These are phyloP conservation scores for Tremella yokohamensis DNA, from an alignment of 768 basidiomycete species.

Conservation along the genomic window DNA sequence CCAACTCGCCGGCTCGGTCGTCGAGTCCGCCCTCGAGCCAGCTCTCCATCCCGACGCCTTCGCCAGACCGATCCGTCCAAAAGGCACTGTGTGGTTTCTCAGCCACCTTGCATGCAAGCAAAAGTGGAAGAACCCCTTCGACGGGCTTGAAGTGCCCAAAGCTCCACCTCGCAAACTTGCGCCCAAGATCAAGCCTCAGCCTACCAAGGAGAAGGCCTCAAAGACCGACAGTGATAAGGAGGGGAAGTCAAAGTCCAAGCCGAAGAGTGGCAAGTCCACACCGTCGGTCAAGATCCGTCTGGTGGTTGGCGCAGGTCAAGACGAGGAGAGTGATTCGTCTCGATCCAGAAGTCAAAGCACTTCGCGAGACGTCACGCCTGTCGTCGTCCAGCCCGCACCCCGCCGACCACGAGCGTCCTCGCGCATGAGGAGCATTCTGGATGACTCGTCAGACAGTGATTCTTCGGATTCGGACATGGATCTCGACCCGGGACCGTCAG, in stretches of 20 bases:
- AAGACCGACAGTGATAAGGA: conserved; percentile 16
- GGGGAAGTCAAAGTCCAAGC: conserved; percentile 10
- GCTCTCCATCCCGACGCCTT: conserved; percentile 43
- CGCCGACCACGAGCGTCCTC: not conserved
- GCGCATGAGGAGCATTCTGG: conserved; percentile 13
- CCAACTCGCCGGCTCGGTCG: conserved; percentile 39
- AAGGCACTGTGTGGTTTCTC: conserved; percentile 39
- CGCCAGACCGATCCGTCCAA: conserved; percentile 25
- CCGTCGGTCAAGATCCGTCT: conserved; percentile 29
- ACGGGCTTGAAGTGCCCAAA: conserved; percentile 37
- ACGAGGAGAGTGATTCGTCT: conserved; percentile 11
- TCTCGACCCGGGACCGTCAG: conserved; percentile 19
- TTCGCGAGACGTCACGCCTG: conserved; percentile 1
- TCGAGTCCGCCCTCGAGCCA: conserved; percentile 32
- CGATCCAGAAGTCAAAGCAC: not conserved
- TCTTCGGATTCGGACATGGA: conserved; percentile 39
- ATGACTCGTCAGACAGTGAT: conserved; percentile 34
- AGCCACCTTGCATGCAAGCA: conserved; percentile 19
- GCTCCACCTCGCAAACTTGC: conserved; percentile 28
- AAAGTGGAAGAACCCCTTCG: conserved; percentile 42
- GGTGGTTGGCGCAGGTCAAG: conserved; percentile 10
- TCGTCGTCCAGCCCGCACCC: not conserved
- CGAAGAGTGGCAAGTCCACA: conserved; percentile 1
- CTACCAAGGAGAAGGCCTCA: conserved; percentile 17
- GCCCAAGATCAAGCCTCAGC: conserved; percentile 19